Evolutionary conservation across 2,329 filamentous ascomycete species (phyloP), one percentile per base, ranked within the genome.

Genomic region (Coniella lustricola): DNA sequence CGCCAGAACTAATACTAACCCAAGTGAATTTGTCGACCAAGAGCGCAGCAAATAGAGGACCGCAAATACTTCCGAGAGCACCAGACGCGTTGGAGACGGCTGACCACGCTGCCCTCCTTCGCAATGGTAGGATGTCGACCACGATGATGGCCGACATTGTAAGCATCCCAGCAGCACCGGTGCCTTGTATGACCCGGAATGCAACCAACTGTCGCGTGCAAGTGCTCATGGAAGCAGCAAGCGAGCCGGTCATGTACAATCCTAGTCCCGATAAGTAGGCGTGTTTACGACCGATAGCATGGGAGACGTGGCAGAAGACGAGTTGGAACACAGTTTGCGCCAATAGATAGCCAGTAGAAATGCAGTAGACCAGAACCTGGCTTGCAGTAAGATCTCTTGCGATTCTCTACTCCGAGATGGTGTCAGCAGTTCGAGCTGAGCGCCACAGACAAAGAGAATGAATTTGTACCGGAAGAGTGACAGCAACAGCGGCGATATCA

Each of bases 241-340:
- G 40, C 3, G 57, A 54, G 2, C 57, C 57, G 8, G 46, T 32
- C 21, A 50, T 38, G 32, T 51, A 55, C 14, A 56, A 25, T 5
- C 31, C 33, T 4, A 58, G 18, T 3, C 51, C 54, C 9, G 46
- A 12, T 13, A 59, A 29, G 35, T 54, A 57, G 22, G 55, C 56
- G n/a, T 49, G 49, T 33, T 55, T 58, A 25, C 55, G 49, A 14
- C 57, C 57, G 2, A 54, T 16, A 8, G 54, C 57, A 17, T 56
- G 54, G 14, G 55, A 57, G 1, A 57, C 37, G 46, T 59, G 55
- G 32, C 55, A 56, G 45, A 59, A 50, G n/a, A 55, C 49, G 10
- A 56, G 57, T 34, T 59, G 57, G 48, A 56, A 59, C 25, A 59
- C 53, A 16, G 55, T 57, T 33, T 56, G 55, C 4, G 49, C 54